Conservation (phyloP, 768 basidiomycete genomes). For the Coprinopsis strossmayeri region DNA sequence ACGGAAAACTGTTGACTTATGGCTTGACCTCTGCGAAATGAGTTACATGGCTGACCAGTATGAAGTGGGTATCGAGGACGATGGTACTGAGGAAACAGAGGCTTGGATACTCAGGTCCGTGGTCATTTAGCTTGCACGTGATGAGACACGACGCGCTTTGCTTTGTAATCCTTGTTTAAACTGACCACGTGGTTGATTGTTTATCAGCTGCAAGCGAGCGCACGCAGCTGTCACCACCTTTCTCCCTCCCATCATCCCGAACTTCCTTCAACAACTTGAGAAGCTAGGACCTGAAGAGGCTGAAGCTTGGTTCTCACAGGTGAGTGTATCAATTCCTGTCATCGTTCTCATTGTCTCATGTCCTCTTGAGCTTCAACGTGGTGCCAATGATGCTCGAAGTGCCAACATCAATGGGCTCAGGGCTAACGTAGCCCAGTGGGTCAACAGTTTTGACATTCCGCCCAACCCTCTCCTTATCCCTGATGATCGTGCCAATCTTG, state of each 20-base stretch:
- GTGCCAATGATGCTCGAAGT: constrained; percentile 17
- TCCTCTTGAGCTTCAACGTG: constrained; percentile 17
- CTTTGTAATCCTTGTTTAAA: no score
- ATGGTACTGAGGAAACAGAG: no score
- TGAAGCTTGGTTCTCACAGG: not conserved
- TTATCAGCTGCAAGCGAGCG: not conserved
- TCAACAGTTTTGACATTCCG: constrained; percentile 11
- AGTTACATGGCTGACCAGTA: not conserved
- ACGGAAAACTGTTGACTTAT: no score
- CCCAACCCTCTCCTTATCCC: constrained; percentile 2
- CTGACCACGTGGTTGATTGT: no score
- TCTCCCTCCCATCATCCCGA: not conserved
- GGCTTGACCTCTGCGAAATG: no score
- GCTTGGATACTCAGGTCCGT: no score
- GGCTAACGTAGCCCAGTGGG: constrained; percentile 17
- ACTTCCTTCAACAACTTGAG: not conserved
- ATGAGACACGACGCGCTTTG: no score
- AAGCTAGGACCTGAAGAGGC: not conserved
- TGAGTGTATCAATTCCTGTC: not conserved
- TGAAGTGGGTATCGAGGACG: no score
- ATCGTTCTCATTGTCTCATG: not conserved
- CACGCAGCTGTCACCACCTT: not conserved
- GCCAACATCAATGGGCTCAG: constrained; percentile 19
- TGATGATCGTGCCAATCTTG: constrained; percentile 8
- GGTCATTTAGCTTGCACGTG: no score